These are phyloP conservation scores for Ustilago hordei DNA, from an alignment of 1,284 basidiomycete species.

Conservation along the genomic window DNA sequence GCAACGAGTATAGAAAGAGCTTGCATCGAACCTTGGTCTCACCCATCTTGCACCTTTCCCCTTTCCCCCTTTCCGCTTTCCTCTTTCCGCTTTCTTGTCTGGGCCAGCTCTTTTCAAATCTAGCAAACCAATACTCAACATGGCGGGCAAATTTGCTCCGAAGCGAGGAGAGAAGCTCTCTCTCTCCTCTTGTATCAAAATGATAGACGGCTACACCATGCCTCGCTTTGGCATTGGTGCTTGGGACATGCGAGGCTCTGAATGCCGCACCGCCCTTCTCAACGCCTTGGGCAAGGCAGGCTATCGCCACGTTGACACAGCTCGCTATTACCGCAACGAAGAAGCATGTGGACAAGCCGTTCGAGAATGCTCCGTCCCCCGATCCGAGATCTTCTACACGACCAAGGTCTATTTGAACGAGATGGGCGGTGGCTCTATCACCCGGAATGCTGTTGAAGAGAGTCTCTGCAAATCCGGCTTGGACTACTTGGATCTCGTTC, in stretches of 20 bases:
- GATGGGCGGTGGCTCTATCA: slow-evolving; percentile 70
- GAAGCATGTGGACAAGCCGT: slow-evolving; percentile 86
- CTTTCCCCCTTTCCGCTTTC: not conserved
- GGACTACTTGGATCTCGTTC: slow-evolving; percentile 74
- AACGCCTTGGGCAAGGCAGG: slow-evolving; percentile 66
- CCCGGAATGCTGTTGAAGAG: slow-evolving; percentile 72
- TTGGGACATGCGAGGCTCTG: slow-evolving; percentile 45
- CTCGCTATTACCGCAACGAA: slow-evolving; percentile 75
- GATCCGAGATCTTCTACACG: slow-evolving; percentile 85
- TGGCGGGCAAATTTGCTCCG: slow-evolving; percentile 37
- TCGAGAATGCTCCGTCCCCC: slow-evolving; percentile 77
- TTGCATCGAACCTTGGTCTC: not conserved
- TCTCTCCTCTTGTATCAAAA: slow-evolving; percentile 32
- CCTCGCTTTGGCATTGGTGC: slow-evolving; percentile 54
- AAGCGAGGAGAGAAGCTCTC: slow-evolving; percentile 23
- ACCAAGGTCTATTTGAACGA: slow-evolving; percentile 75
- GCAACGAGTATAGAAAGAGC: too few relatives aligned
- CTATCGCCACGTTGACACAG: slow-evolving; percentile 69
- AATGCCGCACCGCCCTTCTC: slow-evolving; percentile 32
- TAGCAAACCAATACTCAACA: slow-evolving; percentile 1
- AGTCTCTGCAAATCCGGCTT: slow-evolving; percentile 79
- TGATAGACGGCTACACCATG: slow-evolving; percentile 42
- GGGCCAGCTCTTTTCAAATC: not conserved
- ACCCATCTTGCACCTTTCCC: not conserved
- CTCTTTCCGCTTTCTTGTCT: not conserved